A percentile compares a stretch with the other conserved stretches of the same genome.
Conservation (phyloP, 768 basidiomycete genomes). For the Serendipita indica region DNA sequence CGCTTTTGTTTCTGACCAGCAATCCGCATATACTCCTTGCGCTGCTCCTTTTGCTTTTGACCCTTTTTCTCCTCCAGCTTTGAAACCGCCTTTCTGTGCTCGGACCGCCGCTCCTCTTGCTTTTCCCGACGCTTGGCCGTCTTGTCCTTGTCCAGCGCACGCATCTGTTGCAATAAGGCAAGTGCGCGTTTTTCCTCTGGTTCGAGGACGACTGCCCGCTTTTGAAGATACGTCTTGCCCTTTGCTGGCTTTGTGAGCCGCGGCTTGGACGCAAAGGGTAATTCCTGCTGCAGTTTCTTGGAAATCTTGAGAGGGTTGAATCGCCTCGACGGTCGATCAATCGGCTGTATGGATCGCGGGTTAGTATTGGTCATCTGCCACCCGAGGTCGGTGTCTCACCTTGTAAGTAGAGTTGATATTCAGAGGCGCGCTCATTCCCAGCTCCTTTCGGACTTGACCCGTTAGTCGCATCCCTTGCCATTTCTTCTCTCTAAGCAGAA, state of each 20-base stretch:
- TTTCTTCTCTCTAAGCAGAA: constrained; percentile 65
- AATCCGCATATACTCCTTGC: constrained; percentile 59
- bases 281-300: constrained; percentile 72
- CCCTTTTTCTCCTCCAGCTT: constrained; percentile 46
- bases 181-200: constrained; percentile 90
- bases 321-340: constrained; percentile 64
- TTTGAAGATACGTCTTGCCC: constrained; percentile 75
- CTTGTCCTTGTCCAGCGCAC: constrained; percentile 82
- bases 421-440: constrained; percentile 67
- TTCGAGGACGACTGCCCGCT: constrained; percentile 88
- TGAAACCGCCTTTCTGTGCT: constrained; percentile 54
- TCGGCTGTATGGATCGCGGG: constrained; percentile 23
- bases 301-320: constrained; percentile 87
- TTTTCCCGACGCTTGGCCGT: constrained; percentile 64
- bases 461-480: constrained; percentile 97
- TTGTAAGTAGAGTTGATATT: constrained; percentile 82
- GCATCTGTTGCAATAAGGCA: constrained; percentile 83
- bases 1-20: constrained; percentile 61
- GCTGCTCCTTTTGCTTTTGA: constrained; percentile 62
- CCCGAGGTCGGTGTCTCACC: constrained; percentile 19
- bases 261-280: constrained; percentile 90
- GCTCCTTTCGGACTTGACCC: constrained; percentile 77
- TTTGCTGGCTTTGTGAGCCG: constrained; percentile 63
- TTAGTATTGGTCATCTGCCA: background rate
- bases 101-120: constrained; percentile 62